Conservation (phyloP, 768 basidiomycete genomes). For the Kwoniella dendrophila region DNA sequence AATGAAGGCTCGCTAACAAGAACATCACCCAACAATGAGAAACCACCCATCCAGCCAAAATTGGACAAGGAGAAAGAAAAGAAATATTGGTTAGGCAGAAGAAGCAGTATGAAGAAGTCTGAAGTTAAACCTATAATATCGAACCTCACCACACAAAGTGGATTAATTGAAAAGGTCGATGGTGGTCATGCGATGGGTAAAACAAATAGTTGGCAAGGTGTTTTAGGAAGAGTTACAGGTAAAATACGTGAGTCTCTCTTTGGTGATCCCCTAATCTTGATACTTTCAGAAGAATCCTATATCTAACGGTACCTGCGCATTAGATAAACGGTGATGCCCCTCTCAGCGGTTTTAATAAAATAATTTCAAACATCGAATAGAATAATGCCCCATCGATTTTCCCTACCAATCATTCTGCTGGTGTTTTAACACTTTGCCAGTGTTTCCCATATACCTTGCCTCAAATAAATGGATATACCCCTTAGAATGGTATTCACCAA, state of each 20-base stretch:
- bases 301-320: neutral
- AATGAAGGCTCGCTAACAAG: too few species aligned
- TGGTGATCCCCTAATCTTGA: neutral
- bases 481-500: too few species aligned
- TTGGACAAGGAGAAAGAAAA: conserved; percentile 5
- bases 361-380: neutral
- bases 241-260: conserved; percentile 17
- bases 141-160: neutral
- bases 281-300: neutral
- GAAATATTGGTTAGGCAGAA: conserved; percentile 17
- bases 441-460: too few species aligned
- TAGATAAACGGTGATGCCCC: conserved; percentile 7
- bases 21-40: conserved; percentile 1
- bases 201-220: neutral
- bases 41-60: neutral
- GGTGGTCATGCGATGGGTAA: conserved; percentile 8
- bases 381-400: too few species aligned
- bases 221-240: conserved; percentile 12
- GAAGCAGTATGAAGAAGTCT: conserved; percentile 12
- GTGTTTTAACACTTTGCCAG: too few species aligned
- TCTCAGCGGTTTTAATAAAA: too few species aligned
- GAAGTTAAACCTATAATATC: neutral
- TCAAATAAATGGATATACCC: too few species aligned
- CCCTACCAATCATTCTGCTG: too few species aligned
- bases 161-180: neutral